phyloP scores from a whole-genome alignment of 768 basidiomycete genomes.

The Lactarius hengduanensis region DNA sequence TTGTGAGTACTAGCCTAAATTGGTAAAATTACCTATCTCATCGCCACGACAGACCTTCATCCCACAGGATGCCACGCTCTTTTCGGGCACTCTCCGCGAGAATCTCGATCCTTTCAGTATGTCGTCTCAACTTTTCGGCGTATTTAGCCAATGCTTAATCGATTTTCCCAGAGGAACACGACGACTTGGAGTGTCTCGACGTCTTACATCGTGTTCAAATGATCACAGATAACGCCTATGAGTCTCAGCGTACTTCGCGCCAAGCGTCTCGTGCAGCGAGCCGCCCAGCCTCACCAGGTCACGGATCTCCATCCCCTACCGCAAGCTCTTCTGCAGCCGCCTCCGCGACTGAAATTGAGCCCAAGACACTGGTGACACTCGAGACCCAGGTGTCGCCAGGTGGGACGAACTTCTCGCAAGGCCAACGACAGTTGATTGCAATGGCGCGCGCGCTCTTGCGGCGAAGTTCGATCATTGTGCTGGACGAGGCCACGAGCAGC shows the following conservation, averaged over 20 bases:
- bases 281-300: slow-evolving; percentile 44
- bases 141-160: neutral
- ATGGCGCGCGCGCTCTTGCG: slow-evolving; percentile 81
- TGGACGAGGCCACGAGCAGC: slow-evolving; percentile 84
- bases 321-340: slow-evolving; percentile 40
- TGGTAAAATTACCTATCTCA: neutral
- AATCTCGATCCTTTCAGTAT: slow-evolving; percentile 72
- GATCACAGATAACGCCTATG: slow-evolving; percentile 49
- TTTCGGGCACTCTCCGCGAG: slow-evolving; percentile 75
- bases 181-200: slow-evolving; percentile 76
- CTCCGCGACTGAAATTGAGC: slow-evolving; percentile 51
- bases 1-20: slow-evolving; percentile 45
- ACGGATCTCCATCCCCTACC: slow-evolving; percentile 38
- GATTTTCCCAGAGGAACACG: slow-evolving; percentile 57
- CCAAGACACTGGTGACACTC: slow-evolving; percentile 57
- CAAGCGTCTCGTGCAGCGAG: slow-evolving; percentile 49
- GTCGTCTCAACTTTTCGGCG: slow-evolving; percentile 20
- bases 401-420: slow-evolving; percentile 89
- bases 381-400: slow-evolving; percentile 82
- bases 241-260: slow-evolving; percentile 52
- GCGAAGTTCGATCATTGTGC: slow-evolving; percentile 67
- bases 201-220: slow-evolving; percentile 82
- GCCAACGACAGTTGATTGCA: slow-evolving; percentile 84
- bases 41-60: slow-evolving; percentile 61
- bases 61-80: slow-evolving; percentile 69